phyloP scores from a whole-genome alignment of 73 alveolate genomes.

The Tetrahymena elliotti region DNA sequence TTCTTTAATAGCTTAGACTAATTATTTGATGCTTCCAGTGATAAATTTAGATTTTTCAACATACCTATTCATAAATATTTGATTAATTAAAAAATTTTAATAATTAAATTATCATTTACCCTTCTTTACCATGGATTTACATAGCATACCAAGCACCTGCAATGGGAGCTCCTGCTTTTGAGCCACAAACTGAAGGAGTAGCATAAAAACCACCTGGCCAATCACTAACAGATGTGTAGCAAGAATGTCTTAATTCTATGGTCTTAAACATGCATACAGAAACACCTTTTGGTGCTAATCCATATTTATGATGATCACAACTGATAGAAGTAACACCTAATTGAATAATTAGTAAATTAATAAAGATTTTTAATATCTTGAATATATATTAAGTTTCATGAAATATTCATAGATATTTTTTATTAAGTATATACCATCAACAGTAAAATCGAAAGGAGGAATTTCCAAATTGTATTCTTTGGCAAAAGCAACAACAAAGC shows the following conservation, averaged over 20 bases:
- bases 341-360: background rate
- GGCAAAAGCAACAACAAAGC: conserved; percentile 87
- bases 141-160: conserved; percentile 96
- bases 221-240: conserved; percentile 71
- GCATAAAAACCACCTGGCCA: conserved; percentile 92
- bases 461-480: conserved; percentile 70
- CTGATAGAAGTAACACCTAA: conserved; percentile 94
- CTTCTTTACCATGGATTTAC: conserved; percentile 67
- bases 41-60: conserved; percentile 61
- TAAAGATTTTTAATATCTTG: too few species aligned
- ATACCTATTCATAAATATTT: conserved; percentile 43
- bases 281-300: conserved; percentile 98
- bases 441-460: conserved; percentile 89
- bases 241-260: conserved; percentile 67
- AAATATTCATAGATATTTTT: too few species aligned
- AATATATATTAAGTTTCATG: too few species aligned
- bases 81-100: too few species aligned
- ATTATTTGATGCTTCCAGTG: conserved; percentile 55
- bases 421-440: too few species aligned
- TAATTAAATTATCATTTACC: background rate
- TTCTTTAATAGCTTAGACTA: conserved; percentile 53
- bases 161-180: conserved; percentile 88
- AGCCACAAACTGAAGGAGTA: conserved; percentile 82
- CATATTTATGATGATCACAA: conserved; percentile 97
- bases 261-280: conserved; percentile 80